These are phyloP conservation scores for Daldinia sp. DNA, from an alignment of 2,329 filamentous ascomycete species.

Conservation along the genomic window DNA sequence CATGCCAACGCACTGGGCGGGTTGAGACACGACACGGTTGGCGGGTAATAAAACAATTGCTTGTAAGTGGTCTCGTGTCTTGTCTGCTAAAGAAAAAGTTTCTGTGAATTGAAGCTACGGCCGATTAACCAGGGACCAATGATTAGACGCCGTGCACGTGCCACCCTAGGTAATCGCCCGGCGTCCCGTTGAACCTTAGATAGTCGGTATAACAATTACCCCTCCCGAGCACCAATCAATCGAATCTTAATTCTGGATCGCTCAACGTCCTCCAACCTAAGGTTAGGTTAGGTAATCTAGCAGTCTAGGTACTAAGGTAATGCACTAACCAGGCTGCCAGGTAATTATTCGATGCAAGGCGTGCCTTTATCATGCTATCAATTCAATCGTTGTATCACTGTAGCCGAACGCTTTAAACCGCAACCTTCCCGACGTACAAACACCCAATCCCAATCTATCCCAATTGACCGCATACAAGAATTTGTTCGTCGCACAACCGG, in stretches of 20 bases:
- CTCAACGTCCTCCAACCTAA: not conserved
- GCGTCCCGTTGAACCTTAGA: too few species aligned
- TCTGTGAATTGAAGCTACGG: conserved; percentile 40
- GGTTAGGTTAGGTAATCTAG: not conserved
- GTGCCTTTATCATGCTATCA: too few species aligned
- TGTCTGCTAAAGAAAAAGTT: conserved; percentile 43
- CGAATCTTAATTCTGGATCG: not conserved
- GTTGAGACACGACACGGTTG: conserved; percentile 39
- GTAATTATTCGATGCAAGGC: not conserved
- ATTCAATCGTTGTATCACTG: not conserved
- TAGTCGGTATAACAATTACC: conserved; percentile 23
- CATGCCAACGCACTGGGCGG: conserved; percentile 37
- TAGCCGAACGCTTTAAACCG: not conserved
- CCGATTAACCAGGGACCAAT: conserved; percentile 22
- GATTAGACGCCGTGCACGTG: conserved; percentile 21
- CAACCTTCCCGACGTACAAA: conserved; percentile 24
- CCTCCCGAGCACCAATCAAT: conserved; percentile 20
- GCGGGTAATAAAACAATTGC: conserved; percentile 29
- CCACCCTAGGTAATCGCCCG: not conserved
- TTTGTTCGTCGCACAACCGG: conserved; percentile 42
- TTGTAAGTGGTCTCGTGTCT: conserved; percentile 41
- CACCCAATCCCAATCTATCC: conserved; percentile 39
- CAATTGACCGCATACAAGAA: conserved; percentile 46
- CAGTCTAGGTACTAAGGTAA: conserved; percentile 10
- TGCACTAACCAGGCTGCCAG: too few species aligned